Conservation (phyloP, 306 rosid species). For the Pyrus communis region DNA sequence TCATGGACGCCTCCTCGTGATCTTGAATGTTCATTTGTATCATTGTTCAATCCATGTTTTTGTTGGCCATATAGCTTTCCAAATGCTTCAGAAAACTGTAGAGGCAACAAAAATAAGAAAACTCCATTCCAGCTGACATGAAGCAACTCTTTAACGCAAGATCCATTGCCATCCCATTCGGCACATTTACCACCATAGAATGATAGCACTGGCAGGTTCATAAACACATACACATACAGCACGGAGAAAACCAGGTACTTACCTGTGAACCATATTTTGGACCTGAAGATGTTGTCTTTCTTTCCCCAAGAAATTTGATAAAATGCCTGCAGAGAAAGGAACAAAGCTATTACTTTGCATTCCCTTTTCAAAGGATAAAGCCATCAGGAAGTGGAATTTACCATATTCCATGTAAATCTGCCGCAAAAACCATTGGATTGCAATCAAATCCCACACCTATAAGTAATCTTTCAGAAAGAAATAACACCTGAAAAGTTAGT, state of each 20-base stretch:
- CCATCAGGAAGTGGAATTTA: constrained; percentile 3
- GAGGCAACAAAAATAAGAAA: neutral
- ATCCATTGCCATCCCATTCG: neutral
- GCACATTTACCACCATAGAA: neutral
- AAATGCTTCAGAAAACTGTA: constrained; percentile 85
- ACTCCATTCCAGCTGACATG: neutral
- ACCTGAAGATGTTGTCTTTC: constrained; percentile 52
- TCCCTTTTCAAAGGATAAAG: constrained; percentile 19
- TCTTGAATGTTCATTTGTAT: constrained; percentile 64
- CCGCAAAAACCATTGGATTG: constrained; percentile 80
- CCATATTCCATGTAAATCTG: constrained; percentile 87
- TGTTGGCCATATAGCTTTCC: constrained; percentile 82
- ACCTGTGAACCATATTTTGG: constrained; percentile 80
- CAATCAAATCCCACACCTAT: constrained; percentile 93
- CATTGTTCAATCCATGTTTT: constrained; percentile 50
- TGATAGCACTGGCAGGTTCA: neutral
- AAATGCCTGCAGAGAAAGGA: constrained; percentile 55
- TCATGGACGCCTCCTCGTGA: constrained; percentile 69
- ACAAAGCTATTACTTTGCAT: constrained; percentile 10
- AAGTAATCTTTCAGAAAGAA: constrained; percentile 78
- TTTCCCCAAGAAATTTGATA: constrained; percentile 75
- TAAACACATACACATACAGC: neutral
- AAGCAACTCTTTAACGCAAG: neutral
- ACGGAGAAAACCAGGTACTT: neutral
- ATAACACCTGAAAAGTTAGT: constrained; percentile 65